phyloP scores from a whole-genome alignment of 2,329 filamentous ascomycete genomes.

The Neoscytalidium dimidiatum region DNA sequence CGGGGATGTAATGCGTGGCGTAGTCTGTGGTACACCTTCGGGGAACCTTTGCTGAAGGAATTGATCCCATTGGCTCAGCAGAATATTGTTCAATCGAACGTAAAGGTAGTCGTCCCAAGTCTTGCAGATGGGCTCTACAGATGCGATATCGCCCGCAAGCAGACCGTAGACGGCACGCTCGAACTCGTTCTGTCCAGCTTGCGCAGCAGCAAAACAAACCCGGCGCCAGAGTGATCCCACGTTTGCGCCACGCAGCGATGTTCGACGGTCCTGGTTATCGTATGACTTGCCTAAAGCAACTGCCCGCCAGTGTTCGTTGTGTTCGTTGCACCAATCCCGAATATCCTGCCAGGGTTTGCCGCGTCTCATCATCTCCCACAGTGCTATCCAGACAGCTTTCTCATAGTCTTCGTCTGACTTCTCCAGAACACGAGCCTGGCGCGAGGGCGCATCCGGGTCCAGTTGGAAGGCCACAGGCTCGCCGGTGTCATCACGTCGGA shows the following conservation, averaged over 20 bases:
- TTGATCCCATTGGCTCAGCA: constrained; percentile 76
- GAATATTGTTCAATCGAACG: constrained; percentile 81
- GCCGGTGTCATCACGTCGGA: constrained; percentile 48
- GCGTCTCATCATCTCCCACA: constrained; percentile 86
- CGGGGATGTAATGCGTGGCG: constrained; percentile 60
- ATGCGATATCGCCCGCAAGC: constrained; percentile 79
- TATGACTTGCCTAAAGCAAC: constrained; percentile 75
- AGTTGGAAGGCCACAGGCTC: constrained; percentile 77
- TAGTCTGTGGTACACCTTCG: constrained; percentile 43
- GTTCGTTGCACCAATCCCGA: constrained; percentile 80
- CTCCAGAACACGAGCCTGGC: constrained; percentile 76
- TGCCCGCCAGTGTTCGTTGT: constrained; percentile 87
- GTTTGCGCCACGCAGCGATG: constrained; percentile 29
- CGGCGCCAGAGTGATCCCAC: constrained; percentile 67
- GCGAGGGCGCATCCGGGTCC: constrained; percentile 84
- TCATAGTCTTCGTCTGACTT: constrained; percentile 87
- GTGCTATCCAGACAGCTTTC: constrained; percentile 87
- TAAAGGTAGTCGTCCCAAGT: constrained; percentile 88
- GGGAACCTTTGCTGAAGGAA: constrained; percentile 54
- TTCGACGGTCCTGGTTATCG: constrained; percentile 37
- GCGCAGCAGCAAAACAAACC: constrained; percentile 73
- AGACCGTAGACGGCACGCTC: constrained; percentile 90
- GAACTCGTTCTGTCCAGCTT: constrained; percentile 70
- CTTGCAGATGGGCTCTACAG: constrained; percentile 74
- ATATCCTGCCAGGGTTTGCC: constrained; percentile 76